Evolutionary conservation across 192 early-diverging fungal species (phyloP).

Genomic region (Endogone sp.): DNA sequence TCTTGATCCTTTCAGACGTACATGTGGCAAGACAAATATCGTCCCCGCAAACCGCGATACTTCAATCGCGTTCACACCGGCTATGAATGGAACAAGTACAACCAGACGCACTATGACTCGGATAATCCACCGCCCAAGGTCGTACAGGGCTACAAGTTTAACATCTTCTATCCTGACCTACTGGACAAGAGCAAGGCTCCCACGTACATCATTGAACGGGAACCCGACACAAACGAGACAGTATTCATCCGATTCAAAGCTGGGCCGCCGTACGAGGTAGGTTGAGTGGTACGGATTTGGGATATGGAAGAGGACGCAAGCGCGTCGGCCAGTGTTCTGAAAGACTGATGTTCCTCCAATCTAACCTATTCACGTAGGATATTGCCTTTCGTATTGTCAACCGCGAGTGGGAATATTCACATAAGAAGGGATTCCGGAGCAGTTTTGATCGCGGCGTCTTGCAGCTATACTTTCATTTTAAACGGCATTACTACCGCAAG

Average conservation of each 20-base stretch:
- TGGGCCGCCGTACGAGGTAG: constrained; percentile 89
- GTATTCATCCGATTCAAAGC: constrained; percentile 86
- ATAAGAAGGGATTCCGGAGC: constrained; percentile 81
- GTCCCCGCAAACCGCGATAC: constrained; percentile 92
- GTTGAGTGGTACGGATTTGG: background rate
- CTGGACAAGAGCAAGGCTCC: constrained; percentile 91
- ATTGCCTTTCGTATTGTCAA: constrained; percentile 96
- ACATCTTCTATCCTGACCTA: constrained; percentile 98
- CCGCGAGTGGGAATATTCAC: constrained; percentile 92
- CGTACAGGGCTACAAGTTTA: constrained; percentile 93
- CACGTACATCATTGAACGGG: constrained; percentile 79
- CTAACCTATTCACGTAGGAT: constrained; percentile 42
- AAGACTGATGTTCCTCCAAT: background rate
- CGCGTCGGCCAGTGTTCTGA: too few relatives aligned
- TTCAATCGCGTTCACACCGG: constrained; percentile 97
- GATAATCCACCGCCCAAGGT: constrained; percentile 98
- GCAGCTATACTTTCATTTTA: constrained; percentile 81
- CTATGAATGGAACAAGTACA: constrained; percentile 99
- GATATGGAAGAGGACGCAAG: too few relatives aligned
- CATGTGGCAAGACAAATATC: constrained; percentile 90
- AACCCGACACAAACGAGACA: constrained; percentile 73
- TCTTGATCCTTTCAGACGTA: constrained; percentile 44
- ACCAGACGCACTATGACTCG: constrained; percentile 95
- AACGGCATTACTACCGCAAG: constrained; percentile 74
- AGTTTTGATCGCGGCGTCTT: constrained; percentile 79